Evolutionary conservation across 768 basidiomycete species (phyloP).

Genomic region (Podaxis carcinomalis): DNA sequence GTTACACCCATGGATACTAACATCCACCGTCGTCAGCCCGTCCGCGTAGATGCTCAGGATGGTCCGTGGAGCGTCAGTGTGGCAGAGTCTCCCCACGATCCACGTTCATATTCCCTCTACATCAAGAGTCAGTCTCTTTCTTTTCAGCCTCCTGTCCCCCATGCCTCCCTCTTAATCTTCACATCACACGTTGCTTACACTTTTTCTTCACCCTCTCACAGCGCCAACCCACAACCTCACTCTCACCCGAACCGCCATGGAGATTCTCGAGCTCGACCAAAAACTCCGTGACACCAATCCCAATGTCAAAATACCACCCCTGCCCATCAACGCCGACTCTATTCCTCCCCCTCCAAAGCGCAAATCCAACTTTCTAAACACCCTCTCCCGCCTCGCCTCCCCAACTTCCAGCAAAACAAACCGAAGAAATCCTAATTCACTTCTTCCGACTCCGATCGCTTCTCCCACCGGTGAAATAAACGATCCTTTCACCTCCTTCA

Average conservation of each 20-base stretch:
- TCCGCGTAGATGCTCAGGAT: constrained; percentile 70
- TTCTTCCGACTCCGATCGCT: constrained; percentile 40
- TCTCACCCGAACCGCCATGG: constrained; percentile 70
- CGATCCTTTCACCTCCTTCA: constrained; percentile 57
- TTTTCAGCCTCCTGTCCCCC: constrained; percentile 12
- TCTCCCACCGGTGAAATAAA: constrained; percentile 52
- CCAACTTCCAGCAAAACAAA: constrained; percentile 54
- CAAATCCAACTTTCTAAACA: constrained; percentile 82
- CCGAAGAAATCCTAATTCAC: constrained; percentile 31
- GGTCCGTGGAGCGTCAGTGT: constrained; percentile 88
- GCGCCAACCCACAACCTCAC: constrained; percentile 90
- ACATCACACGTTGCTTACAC: constrained; percentile 19
- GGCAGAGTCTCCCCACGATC: constrained; percentile 77
- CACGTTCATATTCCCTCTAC: constrained; percentile 75
- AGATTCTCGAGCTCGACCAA: constrained; percentile 77
- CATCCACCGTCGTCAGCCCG: constrained; percentile 40
- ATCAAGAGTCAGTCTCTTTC: constrained; percentile 74
- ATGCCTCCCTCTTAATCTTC: not conserved
- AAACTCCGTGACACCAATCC: constrained; percentile 71
- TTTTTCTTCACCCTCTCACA: constrained; percentile 26
- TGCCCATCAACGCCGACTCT: constrained; percentile 55
- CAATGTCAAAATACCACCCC: constrained; percentile 48
- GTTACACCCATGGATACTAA: constrained; percentile 26
- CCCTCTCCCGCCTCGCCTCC: constrained; percentile 78
- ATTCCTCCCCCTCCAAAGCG: constrained; percentile 63